These are phyloP conservation scores for Penicilliopsis zonata DNA, from an alignment of 495 filamentous ascomycete genomes.

Conservation along the genomic window DNA sequence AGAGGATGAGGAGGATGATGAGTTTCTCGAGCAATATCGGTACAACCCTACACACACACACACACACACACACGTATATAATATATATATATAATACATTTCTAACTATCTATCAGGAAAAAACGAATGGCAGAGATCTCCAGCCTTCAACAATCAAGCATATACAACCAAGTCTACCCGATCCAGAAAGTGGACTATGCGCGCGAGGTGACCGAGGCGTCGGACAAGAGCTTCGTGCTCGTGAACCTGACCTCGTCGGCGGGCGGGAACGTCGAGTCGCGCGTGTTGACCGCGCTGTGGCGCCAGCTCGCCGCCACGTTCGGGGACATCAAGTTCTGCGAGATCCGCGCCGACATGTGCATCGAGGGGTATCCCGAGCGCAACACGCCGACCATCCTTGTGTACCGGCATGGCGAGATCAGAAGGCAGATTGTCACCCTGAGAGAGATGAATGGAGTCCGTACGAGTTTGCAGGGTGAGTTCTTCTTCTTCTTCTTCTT, in stretches of 20 bases:
- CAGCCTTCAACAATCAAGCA: slow-evolving; percentile 55
- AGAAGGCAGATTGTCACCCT: slow-evolving; percentile 79
- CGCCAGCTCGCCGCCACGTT: slow-evolving; percentile 67
- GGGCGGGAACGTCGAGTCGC: slow-evolving; percentile 71
- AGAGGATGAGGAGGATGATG: slow-evolving; percentile 91
- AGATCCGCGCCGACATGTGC: slow-evolving; percentile 85
- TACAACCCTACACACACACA: too few relatives aligned
- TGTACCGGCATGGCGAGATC: slow-evolving; percentile 88
- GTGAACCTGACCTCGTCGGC: slow-evolving; percentile 75
- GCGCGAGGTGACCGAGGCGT: slow-evolving; percentile 87
- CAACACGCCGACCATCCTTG: slow-evolving; percentile 88
- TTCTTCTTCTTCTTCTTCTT: slow-evolving; percentile 2
- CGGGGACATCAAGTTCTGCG: slow-evolving; percentile 94
- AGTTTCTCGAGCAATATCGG: slow-evolving; percentile 78
- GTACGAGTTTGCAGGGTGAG: slow-evolving; percentile 53
- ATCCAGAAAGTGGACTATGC: slow-evolving; percentile 88
- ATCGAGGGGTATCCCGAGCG: slow-evolving; percentile 93
- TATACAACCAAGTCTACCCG: slow-evolving; percentile 84
- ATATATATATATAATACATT: too few relatives aligned
- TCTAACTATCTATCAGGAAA: slow-evolving; percentile 46
- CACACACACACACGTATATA: too few relatives aligned
- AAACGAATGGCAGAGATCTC: slow-evolving; percentile 74
- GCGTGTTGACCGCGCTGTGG: slow-evolving; percentile 79
- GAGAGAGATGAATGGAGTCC: slow-evolving; percentile 57
- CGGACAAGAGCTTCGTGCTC: slow-evolving; percentile 57